Evolutionary conservation across 179 eudicot species (phyloP).

Genomic region (Silene coronaria): DNA sequence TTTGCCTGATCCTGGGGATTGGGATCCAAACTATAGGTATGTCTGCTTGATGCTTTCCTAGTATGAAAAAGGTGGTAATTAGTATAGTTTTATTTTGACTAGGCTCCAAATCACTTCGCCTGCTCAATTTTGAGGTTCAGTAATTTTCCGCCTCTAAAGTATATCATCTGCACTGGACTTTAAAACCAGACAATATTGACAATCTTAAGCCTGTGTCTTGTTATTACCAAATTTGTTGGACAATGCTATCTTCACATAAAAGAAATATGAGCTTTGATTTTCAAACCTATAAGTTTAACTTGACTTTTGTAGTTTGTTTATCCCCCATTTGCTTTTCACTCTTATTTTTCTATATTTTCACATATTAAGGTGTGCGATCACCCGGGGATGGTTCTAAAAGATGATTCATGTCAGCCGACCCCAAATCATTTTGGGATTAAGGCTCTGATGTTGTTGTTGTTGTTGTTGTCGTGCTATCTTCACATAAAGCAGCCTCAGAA

Average conservation of each 20-base stretch:
- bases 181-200: not conserved
- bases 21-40: slow-evolving; percentile 99
- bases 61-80: not conserved
- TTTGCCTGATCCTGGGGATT: slow-evolving; percentile 89
- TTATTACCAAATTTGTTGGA: not conserved
- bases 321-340: no score
- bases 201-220: not conserved
- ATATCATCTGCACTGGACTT: not conserved
- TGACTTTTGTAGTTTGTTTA: no score
- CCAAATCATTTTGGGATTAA: no score
- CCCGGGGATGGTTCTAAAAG: no score
- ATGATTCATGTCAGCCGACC: no score
- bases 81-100: not conserved
- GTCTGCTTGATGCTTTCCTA: slow-evolving; percentile 11
- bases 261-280: no score
- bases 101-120: not conserved
- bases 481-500: not conserved
- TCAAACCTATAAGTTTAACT: no score
- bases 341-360: no score
- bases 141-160: not conserved
- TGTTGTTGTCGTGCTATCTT: no score
- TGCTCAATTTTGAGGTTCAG: not conserved
- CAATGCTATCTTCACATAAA: not conserved
- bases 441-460: no score
- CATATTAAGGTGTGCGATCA: no score